A percentile compares a stretch with the other conserved stretches of the same genome.
phyloP scores from a whole-genome alignment of 2,329 filamentous ascomycete genomes.

The Capronia epimyces region DNA sequence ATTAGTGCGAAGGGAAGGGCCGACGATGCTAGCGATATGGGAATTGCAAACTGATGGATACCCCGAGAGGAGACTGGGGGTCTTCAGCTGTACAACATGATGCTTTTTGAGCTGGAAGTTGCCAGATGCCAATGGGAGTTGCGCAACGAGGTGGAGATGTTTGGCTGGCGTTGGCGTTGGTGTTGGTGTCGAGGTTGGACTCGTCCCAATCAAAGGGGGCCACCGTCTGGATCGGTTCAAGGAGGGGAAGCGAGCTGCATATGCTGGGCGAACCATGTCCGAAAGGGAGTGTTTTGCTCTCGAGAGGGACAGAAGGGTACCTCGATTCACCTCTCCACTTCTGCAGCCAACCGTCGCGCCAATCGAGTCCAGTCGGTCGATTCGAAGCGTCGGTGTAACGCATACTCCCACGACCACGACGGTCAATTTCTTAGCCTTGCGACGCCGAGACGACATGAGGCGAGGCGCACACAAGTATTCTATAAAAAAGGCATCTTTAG shows the following conservation, averaged over 20 bases:
- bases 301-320: conserved; percentile 1
- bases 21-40: conserved; percentile 1
- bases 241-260: conserved; percentile 1
- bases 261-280: neutral
- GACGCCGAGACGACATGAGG: too few species aligned
- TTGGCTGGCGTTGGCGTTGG: conserved; percentile 2
- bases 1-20: neutral
- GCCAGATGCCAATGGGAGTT: neutral
- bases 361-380: conserved; percentile 13
- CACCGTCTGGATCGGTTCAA: neutral
- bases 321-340: conserved; percentile 12
- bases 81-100: neutral
- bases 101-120: neutral
- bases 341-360: conserved; percentile 15
- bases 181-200: conserved; percentile 4
- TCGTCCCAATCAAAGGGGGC: conserved; percentile 9
- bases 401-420: too few species aligned
- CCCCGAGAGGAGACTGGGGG: neutral
- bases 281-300: neutral
- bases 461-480: neutral
- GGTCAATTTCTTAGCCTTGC: neutral
- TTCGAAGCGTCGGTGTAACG: conserved; percentile 4
- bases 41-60: conserved; percentile 2
- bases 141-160: conserved; percentile 4
- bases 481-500: conserved; percentile 3